Evolutionary conservation across 169 alveolate species (phyloP).

Genomic region (Eimeria maxima): DNA sequence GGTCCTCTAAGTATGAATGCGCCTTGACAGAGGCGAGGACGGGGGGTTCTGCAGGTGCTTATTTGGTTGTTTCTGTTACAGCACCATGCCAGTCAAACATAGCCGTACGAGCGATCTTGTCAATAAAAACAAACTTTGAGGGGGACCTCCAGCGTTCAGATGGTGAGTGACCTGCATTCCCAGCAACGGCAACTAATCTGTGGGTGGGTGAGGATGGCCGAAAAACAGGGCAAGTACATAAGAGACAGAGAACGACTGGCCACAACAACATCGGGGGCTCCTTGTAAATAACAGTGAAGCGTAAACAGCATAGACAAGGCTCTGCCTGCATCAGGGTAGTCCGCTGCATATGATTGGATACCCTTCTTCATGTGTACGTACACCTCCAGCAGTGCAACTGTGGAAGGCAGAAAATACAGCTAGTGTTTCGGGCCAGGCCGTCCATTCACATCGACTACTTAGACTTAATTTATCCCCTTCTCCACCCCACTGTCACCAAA

Average conservation of each 20-base stretch:
- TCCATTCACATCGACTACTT: neutral
- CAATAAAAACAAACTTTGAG: neutral
- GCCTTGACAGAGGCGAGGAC: conserved; percentile 68
- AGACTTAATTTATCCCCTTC: neutral
- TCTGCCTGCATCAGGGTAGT: neutral
- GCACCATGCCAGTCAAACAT: neutral
- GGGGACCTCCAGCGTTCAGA: neutral
- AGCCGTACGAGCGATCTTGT: conserved; percentile 8
- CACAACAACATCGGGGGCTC: neutral
- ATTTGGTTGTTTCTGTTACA: neutral
- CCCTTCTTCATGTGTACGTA: neutral
- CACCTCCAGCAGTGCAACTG: neutral
- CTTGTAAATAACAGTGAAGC: neutral
- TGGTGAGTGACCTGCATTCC: neutral
- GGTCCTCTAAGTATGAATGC: neutral
- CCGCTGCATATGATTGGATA: neutral
- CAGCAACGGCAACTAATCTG: neutral
- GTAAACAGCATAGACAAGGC: neutral
- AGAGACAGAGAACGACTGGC: neutral
- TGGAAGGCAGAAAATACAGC: neutral
- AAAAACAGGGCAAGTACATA: neutral
- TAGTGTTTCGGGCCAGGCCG: too few species aligned
- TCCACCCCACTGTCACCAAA: neutral
- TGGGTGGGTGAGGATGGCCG: neutral
- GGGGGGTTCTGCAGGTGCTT: neutral